Conservation (phyloP, 306 rosid genomes). For the Vachellia pachyceras region DNA sequence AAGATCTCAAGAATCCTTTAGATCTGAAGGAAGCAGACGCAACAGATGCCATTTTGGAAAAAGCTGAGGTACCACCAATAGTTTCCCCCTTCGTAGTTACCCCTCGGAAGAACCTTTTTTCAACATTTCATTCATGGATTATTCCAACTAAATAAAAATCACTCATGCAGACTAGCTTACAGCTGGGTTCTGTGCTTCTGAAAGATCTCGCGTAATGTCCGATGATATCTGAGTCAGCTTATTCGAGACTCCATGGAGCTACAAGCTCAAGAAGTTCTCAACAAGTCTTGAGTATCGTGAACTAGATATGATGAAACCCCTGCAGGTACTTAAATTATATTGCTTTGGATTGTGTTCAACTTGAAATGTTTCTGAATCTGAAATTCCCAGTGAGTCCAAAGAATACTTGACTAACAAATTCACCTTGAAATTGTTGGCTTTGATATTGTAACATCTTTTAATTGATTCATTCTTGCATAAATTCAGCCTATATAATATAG, state of each 20-base stretch:
- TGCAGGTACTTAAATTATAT: slow-evolving; percentile 68
- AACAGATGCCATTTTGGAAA: slow-evolving; percentile 89
- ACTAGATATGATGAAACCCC: slow-evolving; percentile 63
- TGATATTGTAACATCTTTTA: neutral
- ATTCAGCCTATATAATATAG: neutral
- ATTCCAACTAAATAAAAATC: slow-evolving; percentile 17
- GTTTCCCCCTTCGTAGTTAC: slow-evolving; percentile 10
- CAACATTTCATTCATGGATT: slow-evolving; percentile 20
- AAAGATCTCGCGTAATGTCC: slow-evolving; percentile 91
- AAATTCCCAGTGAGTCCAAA: neutral
- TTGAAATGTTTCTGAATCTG: neutral
- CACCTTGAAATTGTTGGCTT: neutral
- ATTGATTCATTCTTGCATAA: neutral
- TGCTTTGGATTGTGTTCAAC: slow-evolving; percentile 14
- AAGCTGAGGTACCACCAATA: slow-evolving; percentile 68
- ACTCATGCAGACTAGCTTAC: slow-evolving; percentile 86
- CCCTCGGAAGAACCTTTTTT: neutral
- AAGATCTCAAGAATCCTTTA: slow-evolving; percentile 82
- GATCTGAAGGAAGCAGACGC: slow-evolving; percentile 92
- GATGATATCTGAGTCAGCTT: slow-evolving; percentile 90
- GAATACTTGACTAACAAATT: slow-evolving; percentile 10
- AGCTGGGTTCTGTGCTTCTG: slow-evolving; percentile 93
- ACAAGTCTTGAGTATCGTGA: slow-evolving; percentile 56
- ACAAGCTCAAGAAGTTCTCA: slow-evolving; percentile 73
- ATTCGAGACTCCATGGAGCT: slow-evolving; percentile 87